Evolutionary conservation across 345 rosid species (phyloP).

Genomic region (Eucalyptus regnans): DNA sequence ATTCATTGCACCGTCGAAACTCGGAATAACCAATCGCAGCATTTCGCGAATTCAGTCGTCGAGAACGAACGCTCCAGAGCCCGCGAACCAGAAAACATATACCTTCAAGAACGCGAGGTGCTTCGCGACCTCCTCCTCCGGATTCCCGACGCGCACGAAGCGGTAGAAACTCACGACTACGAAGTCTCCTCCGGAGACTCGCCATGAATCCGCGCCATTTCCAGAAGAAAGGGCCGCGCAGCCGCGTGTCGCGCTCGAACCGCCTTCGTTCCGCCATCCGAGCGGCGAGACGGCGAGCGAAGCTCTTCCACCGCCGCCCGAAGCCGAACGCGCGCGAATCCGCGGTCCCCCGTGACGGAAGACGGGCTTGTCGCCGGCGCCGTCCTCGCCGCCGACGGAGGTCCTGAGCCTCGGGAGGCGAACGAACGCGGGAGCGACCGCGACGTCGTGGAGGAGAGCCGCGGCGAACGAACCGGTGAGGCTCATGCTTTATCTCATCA

Average conservation of each 20-base stretch:
- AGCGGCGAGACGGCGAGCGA: background rate
- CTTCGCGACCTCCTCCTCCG: constrained; percentile 50
- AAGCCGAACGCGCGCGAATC: background rate
- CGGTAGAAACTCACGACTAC: constrained; percentile 72
- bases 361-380: background rate
- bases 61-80: background rate
- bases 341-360: background rate
- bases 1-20: background rate
- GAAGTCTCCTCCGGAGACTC: constrained; percentile 6
- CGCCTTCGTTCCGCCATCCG: background rate
- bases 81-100: background rate
- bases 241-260: background rate
- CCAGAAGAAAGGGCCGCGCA: background rate
- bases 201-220: background rate
- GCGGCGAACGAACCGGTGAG: background rate
- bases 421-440: background rate
- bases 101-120: constrained; percentile 69
- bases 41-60: background rate
- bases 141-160: constrained; percentile 49
- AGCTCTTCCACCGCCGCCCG: background rate
- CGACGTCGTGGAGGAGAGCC: background rate
- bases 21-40: background rate
- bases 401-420: background rate
- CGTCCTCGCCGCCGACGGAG: background rate
- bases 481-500: background rate